phyloP scores from a whole-genome alignment of 441 rosid genomes.

The Biscutella auriculata region DNA sequence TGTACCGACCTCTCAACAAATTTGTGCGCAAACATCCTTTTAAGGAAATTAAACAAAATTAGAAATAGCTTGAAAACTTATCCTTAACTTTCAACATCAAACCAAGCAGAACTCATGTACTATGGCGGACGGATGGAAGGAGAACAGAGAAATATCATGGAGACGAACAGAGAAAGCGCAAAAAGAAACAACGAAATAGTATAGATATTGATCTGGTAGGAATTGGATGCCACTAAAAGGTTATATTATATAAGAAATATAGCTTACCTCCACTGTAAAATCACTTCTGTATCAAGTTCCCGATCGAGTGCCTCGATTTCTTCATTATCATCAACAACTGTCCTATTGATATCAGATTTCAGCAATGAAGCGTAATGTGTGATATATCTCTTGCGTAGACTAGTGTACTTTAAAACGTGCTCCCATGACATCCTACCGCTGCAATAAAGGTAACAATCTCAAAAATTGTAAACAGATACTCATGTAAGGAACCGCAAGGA shows the following conservation, averaged over 20 bases:
- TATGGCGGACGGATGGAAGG: not conserved
- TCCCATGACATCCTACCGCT: conserved; percentile 98
- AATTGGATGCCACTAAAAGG: conserved; percentile 4
- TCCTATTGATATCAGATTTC: conserved; percentile 60
- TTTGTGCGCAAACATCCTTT: conserved; percentile 97
- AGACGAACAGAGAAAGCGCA: not conserved
- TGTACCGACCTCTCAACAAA: conserved; percentile 69
- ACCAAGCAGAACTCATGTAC: not conserved
- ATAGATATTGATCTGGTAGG: not conserved
- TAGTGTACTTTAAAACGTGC: conserved; percentile 65
- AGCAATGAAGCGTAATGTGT: conserved; percentile 80
- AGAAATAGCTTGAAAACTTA: not conserved
- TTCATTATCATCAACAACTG: conserved; percentile 59
- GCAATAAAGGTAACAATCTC: conserved; percentile 35
- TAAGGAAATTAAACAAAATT: conserved; percentile 4
- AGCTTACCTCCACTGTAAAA: conserved; percentile 93
- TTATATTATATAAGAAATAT: not conserved
- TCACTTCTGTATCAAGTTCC: conserved; percentile 82
- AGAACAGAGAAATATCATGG: conserved; percentile 10
- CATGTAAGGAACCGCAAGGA: conserved; percentile 4
- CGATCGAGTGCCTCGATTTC: conserved; percentile 84
- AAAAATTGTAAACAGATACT: conserved; percentile 21
- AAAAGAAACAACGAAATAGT: conserved; percentile 3
- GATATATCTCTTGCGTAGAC: conserved; percentile 79
- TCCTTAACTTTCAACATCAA: conserved; percentile 3